A percentile compares a stretch with the other conserved stretches of the same genome.
Evolutionary conservation across 225 moss, liverwort and hornwort genomes (phyloP).

Genomic region (Physcomitrium patens): DNA sequence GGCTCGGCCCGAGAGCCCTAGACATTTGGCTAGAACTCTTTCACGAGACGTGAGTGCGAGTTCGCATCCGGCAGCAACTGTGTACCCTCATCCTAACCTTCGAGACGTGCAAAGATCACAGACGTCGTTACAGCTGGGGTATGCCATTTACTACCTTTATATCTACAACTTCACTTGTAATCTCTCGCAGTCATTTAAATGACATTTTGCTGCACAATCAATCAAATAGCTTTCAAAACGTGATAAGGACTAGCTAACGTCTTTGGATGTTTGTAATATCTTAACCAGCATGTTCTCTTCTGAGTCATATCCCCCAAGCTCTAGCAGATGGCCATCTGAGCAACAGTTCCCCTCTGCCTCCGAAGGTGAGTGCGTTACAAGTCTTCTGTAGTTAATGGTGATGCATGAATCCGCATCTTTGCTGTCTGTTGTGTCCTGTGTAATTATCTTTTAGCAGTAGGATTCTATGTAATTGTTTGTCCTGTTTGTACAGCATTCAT

Average conservation of each 20-base stretch:
- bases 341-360: constrained; percentile 50
- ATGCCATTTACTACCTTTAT: constrained; percentile 16
- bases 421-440: background rate
- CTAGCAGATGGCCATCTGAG: constrained; percentile 59
- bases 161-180: background rate
- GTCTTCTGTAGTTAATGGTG: background rate
- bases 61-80: constrained; percentile 51
- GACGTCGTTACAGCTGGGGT: constrained; percentile 86
- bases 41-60: constrained; percentile 52
- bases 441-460: background rate
- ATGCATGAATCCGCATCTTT: background rate
- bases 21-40: constrained; percentile 52
- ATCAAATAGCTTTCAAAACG: background rate
- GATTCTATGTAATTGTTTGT: background rate
- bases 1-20: constrained; percentile 38
- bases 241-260: background rate
- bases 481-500: background rate
- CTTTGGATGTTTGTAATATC: background rate
- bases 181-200: background rate
- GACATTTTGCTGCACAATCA: background rate
- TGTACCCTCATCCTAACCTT: constrained; percentile 84
- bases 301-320: constrained; percentile 56
- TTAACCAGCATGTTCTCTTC: constrained; percentile 60
- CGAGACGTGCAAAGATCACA: constrained; percentile 78
- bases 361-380: constrained; percentile 40